Evolutionary conservation across 805 yeast species (phyloP).

Genomic region (Tanozyma kutaoensis): DNA sequence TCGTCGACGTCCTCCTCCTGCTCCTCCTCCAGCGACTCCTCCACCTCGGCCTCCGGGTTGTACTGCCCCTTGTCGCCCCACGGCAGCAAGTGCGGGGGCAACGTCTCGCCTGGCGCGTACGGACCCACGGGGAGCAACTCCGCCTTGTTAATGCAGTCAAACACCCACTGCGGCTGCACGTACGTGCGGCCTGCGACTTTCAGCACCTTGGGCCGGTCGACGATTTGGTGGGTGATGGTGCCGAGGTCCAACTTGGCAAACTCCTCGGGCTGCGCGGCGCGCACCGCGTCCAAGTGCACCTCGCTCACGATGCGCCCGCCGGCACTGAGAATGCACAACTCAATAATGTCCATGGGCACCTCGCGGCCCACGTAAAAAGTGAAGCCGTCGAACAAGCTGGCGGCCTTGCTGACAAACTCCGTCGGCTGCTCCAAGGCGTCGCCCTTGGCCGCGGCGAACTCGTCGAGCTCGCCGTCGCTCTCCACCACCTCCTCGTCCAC

Average conservation of each 20-base stretch:
- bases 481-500: constrained; percentile 6
- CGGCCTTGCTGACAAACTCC: constrained; percentile 38
- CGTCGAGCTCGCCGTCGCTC: constrained; percentile 34
- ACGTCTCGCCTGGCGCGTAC: constrained; percentile 84
- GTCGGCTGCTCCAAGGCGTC: constrained; percentile 63
- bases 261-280: no score
- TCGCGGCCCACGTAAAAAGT: constrained; percentile 88
- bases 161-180: constrained; percentile 83
- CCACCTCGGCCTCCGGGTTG: constrained; percentile 56
- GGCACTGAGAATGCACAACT: constrained; percentile 71
- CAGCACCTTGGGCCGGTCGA: constrained; percentile 55
- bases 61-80: constrained; percentile 78
- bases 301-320: constrained; percentile 86
- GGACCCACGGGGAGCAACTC: constrained; percentile 61
- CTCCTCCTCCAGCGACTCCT: constrained; percentile 15
- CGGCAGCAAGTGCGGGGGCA: constrained; percentile 61
- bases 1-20: constrained; percentile 45
- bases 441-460: constrained; percentile 54
- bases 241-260: constrained; percentile 46
- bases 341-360: constrained; percentile 84
- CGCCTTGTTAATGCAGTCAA: constrained; percentile 77
- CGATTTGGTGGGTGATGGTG: constrained; percentile 69
- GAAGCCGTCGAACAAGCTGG: constrained; percentile 58
- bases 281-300: constrained; percentile 77
- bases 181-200: constrained; percentile 88